Evolutionary conservation across 805 yeast species (phyloP), one percentile per base, ranked within the genome.

Genomic region (Metschnikowia colocasiae): DNA sequence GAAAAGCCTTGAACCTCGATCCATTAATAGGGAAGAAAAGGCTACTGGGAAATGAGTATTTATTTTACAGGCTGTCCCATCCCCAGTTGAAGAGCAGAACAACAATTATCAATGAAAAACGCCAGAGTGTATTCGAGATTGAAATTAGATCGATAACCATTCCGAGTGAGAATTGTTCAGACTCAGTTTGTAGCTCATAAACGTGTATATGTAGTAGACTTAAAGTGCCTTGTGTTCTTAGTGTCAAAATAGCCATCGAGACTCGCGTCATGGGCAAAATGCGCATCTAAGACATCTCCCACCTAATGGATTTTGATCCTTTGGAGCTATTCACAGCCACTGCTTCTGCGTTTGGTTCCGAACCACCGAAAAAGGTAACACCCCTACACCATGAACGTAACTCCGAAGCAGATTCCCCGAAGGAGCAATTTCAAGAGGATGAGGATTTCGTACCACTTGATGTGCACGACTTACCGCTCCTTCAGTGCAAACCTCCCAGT

Each of bases 391-490:
- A 22, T 8, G 27, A 22, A 6, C 12, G 7, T n/a, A 6, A 20
- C 3, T 2, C 26, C 16, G 13, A 22, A 35, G 8, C 26, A 35
- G 10, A 2, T 13, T 4, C 13, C 26, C 10, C 8, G 15, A 9
- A 6, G 8, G 23, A 13, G n/a, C 13, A 25, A 3, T 6, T 9
- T 13, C 40, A 36, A 36, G 40, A 15, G n/a, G 27, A 29, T 19
- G 42, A 39, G 3, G 42, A 39, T 8, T 29, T 22, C 34, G 49
- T 62, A 49, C 74, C 76, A 0, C 53, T 83, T 1, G 83, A 81
- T 48, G 57, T 76, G 0, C 66, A 83, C 4, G 92, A 86, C 57
- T 63, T 85, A 2, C 92, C 94, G 0, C 56, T 62, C 3, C 52
- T 78, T n/a, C 63, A 65, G 5, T 56, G 54, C 9, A 59, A 63